A percentile compares a stretch with the other conserved stretches of the same genome.
Evolutionary conservation across 2,329 filamentous ascomycete genomes (phyloP).

Genomic region (Domatiomyces globalis): DNA sequence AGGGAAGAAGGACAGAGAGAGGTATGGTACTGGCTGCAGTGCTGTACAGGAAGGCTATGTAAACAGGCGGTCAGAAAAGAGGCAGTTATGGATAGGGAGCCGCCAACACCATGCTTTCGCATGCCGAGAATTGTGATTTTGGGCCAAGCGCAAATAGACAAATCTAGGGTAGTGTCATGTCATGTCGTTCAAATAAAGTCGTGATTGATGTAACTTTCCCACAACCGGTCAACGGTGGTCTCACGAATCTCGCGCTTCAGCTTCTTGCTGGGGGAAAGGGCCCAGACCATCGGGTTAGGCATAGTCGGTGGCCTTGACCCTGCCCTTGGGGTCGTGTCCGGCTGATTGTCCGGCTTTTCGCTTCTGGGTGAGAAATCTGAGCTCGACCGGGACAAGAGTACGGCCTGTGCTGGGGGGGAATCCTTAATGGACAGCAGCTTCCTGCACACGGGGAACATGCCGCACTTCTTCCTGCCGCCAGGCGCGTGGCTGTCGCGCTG

Average conservation of each 20-base stretch:
- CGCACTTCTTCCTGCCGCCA: constrained; percentile 21
- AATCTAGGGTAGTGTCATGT: background rate
- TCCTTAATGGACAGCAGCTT: constrained; percentile 28
- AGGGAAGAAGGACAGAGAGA: no score
- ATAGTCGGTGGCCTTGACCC: background rate
- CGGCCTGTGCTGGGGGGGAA: constrained; percentile 18
- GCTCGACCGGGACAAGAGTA: constrained; percentile 13
- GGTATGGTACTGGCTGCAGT: no score
- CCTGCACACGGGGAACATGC: constrained; percentile 33
- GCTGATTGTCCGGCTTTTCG: background rate
- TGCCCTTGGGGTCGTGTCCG: background rate
- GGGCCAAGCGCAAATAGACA: no score
- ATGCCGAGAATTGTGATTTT: no score
- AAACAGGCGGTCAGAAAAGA: background rate
- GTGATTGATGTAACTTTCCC: background rate
- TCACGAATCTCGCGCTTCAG: background rate
- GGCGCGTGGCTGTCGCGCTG: constrained; percentile 27
- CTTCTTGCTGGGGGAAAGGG: background rate
- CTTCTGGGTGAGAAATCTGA: constrained; percentile 7
- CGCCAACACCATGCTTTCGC: background rate
- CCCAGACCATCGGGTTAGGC: background rate
- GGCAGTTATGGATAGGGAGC: background rate
- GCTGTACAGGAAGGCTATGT: background rate
- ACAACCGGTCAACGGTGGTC: background rate
- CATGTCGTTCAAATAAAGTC: background rate